Base-by-base conservation (phyloP, 306 rosid species). In the Quercus wislizeni region DNA sequence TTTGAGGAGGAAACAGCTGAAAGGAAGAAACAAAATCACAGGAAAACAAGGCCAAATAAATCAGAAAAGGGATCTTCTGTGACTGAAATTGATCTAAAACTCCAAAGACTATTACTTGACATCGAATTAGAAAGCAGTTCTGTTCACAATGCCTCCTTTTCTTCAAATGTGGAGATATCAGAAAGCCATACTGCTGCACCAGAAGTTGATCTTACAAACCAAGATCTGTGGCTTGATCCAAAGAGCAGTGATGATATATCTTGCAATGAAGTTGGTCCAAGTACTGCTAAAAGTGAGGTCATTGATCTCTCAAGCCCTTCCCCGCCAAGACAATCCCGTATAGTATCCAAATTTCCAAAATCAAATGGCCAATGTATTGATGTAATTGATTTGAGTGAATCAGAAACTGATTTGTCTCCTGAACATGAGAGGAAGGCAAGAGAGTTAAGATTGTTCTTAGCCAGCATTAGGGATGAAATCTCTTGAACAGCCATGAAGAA, bases 281-380 rank as follows among this genome's bases (percentile, higher is more conserved):
- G 49, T 73, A 46, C 11, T 12, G 46, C 75, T 27, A 69, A 86
- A 59, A 56, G 65, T 27, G 96, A 87, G 76, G 87, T 91, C 82
- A 91, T 91, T 54, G 88, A 89, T 85, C 91, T 91, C 55, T 73
- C 83, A 43, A 93, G 97, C 55, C 97, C 97, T 82, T 79, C 90
- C 73, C 97, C 97, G 13, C 77, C 46, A 51, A 85, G 85, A 70
- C 74, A 70, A 63, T 67, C 78, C n/a, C 51, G 25, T 33, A 10
- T 41, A 3, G 41, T 51, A 20, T 73, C 80, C 10, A 81, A 78
- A 81, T 77, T 70, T 68, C 78, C 69, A 59, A 74, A 78, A 64
- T 71, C 75, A 52, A 82, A 72, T 79, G 79, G 55, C 69, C 73
- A 85, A 74, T 69, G 23, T 61, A 35, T 85, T 69, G 86, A 91